These are phyloP conservation scores for Leptodontidium sp. DNA, from an alignment of 2,329 filamentous ascomycete genomes.

Conservation along the genomic window DNA sequence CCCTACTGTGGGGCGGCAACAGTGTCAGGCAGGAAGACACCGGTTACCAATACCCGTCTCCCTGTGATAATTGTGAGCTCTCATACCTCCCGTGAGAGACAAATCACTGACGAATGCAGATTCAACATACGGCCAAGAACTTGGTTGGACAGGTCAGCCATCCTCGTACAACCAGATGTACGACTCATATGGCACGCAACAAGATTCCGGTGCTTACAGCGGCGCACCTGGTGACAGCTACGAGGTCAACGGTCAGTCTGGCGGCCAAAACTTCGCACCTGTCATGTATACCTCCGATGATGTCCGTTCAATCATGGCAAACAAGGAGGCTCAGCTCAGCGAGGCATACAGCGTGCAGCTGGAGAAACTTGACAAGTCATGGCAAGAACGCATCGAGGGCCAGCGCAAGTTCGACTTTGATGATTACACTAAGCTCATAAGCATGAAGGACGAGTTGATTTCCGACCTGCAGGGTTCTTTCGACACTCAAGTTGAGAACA, in stretches of 20 bases:
- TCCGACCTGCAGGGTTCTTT: background rate
- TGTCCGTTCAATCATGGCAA: background rate
- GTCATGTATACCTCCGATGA: background rate
- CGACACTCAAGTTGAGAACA: background rate
- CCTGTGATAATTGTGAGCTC: background rate
- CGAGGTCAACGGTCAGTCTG: background rate
- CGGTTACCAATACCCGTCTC: background rate
- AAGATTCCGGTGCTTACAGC: background rate
- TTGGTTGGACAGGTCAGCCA: background rate
- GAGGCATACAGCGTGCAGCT: too few species aligned
- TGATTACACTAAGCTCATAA: too few species aligned
- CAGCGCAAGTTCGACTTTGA: too few species aligned
- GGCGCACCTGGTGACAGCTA: background rate
- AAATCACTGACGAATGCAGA: background rate
- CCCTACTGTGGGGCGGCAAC: background rate
- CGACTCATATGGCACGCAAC: background rate
- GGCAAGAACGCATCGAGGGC: too few species aligned
- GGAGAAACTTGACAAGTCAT: too few species aligned
- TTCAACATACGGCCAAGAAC: background rate
- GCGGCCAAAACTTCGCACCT: background rate
- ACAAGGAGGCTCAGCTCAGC: background rate
- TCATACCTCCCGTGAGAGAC: too few species aligned
- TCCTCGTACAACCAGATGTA: background rate
- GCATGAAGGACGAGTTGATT: too few species aligned
- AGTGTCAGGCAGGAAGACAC: background rate